Conservation (phyloP, 2,329 filamentous ascomycete species). For the Hypoxylon sp. region DNA sequence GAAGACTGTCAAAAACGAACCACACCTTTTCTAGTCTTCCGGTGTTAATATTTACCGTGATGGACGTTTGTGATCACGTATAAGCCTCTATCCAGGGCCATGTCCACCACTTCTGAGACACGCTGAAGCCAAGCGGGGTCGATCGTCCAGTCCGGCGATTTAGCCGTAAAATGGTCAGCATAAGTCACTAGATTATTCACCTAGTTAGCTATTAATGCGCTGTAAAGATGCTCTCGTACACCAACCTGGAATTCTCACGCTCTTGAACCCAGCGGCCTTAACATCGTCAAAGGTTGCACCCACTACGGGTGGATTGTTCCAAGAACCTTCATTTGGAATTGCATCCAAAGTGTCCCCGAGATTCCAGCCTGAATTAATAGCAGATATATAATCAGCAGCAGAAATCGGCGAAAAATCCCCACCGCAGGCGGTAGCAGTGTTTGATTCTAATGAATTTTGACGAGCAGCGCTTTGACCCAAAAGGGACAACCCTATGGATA, state of each 20-base stretch:
- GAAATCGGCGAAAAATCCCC: constrained; percentile 62
- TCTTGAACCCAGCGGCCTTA: constrained; percentile 2
- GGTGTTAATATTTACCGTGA: background rate
- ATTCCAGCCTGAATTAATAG: constrained; percentile 72
- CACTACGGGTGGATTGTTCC: constrained; percentile 71
- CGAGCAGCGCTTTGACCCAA: background rate
- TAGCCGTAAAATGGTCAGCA: constrained; percentile 67
- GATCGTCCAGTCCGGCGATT: constrained; percentile 68
- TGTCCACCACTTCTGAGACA: constrained; percentile 70
- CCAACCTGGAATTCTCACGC: background rate
- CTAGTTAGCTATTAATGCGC: background rate
- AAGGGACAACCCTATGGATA: background rate
- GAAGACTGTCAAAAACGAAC: background rate
- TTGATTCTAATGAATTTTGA: background rate
- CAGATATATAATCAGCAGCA: constrained; percentile 62
- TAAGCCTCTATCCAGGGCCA: constrained; percentile 65
- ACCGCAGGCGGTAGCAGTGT: constrained; percentile 51
- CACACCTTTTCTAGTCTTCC: background rate
- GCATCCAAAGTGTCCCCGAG: constrained; percentile 73
- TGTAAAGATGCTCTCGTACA: background rate
- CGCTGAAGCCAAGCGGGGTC: constrained; percentile 69
- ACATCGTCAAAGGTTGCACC: background rate
- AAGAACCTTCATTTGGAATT: constrained; percentile 68
- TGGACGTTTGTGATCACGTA: constrained; percentile 60
- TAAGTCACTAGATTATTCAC: constrained; percentile 52